phyloP scores from a whole-genome alignment of 1,284 basidiomycete species.

The Neonothopanus nambi region DNA sequence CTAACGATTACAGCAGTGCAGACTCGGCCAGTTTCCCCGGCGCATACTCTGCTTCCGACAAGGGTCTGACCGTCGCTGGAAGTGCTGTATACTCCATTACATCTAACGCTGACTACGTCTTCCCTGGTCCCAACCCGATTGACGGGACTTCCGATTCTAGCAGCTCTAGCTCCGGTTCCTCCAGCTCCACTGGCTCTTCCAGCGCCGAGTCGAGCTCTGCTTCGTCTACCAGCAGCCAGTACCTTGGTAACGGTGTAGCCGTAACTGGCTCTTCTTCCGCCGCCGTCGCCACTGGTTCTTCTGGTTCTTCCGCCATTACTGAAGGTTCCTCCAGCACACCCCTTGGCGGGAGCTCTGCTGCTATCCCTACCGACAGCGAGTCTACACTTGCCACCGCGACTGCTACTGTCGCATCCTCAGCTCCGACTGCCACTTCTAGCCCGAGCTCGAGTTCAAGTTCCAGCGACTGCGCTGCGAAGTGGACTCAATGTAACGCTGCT shows the following conservation, averaged over 20 bases:
- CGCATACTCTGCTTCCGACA: slow-evolving; percentile 2
- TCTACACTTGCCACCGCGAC: neutral
- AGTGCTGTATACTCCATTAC: slow-evolving; percentile 5
- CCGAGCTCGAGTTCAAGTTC: neutral
- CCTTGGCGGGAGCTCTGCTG: neutral
- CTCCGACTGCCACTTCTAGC: neutral
- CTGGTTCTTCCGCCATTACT: neutral
- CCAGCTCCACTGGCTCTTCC: neutral
- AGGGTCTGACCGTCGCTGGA: slow-evolving; percentile 2
- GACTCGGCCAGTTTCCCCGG: slow-evolving; percentile 3
- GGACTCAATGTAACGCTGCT: neutral
- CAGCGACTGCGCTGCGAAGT: neutral
- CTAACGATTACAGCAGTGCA: slow-evolving; percentile 3
- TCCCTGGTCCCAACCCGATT: slow-evolving; percentile 8
- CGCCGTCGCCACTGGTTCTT: neutral
- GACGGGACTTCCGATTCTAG: neutral
- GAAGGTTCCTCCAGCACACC: neutral
- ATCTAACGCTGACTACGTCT: slow-evolving; percentile 1
- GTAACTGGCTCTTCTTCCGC: neutral
- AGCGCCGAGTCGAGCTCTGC: neutral
- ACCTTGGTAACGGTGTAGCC: neutral
- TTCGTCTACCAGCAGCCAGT: neutral
- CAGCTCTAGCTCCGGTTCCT: slow-evolving; percentile 1
- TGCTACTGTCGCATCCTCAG: neutral
- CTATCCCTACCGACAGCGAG: neutral